Base-by-base conservation (phyloP, 768 basidiomycete genomes). In the Termitomyces sp. region DNA sequence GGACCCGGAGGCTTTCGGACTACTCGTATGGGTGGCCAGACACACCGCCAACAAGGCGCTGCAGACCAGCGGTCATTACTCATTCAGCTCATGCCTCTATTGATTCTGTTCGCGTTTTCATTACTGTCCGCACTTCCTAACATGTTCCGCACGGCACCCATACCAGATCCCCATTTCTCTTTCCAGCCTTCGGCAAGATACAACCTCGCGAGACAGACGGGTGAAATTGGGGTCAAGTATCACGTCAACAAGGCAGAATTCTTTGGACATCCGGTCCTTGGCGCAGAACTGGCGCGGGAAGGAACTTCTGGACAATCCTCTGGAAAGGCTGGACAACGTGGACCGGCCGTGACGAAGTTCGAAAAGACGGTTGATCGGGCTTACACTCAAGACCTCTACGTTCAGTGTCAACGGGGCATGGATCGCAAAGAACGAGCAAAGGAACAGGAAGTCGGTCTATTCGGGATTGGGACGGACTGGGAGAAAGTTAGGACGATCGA, bases 391-490 rank as follows among this genome's bases (percentile, higher is more conserved):
- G 80, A 82, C 54, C 73, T 94, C 56, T 89, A 86, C 62, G 67
- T 76, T 33, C 77, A 84, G 64, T 98, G 96, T 70, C 85, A 88
- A 63, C 76, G 78, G 6, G 87, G 85, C 44, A 58, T 84, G 50
- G 86, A 92, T 63, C 68, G 75, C 57, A 87, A 86, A 68, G 80
- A 89, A 65, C 84, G 86, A 59, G 73, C 77, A 59, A 87, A 87
- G 67, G 88, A 94, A 53, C 78, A 81, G 9, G 88, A 93, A 65
- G 71, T 90, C 40, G 96, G 96, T 5, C 71, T 97, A 60, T 94
- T 98, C 69, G 96, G 95, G 5, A 76, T 97, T 54, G 92, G 94
- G 32, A 90, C 93, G 11, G 90, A 98, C 68, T 93, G 91, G 90
- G 88, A 93, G 33, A 91, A 92, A 72, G 88, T 98, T 58, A 77